phyloP scores from a whole-genome alignment of 768 basidiomycete species.

The Mycena polygramma region DNA sequence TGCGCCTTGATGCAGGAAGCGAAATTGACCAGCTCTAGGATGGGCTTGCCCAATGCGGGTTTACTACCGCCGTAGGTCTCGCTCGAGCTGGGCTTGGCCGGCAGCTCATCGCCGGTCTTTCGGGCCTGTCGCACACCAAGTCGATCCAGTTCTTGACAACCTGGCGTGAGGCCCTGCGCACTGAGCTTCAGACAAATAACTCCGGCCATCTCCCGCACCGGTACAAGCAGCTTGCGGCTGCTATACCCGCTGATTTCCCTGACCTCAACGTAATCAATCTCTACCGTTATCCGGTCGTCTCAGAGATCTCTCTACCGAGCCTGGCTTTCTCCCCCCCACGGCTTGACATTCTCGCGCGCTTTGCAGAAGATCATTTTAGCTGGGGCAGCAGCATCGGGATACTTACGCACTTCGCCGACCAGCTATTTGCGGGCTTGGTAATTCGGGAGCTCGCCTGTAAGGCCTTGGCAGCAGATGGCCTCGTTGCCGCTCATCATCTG shows the following conservation, averaged over 20 bases:
- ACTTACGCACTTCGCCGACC: too few species aligned
- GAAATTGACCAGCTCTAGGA: neutral
- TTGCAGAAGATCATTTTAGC: too few species aligned
- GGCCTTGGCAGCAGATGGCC: too few species aligned
- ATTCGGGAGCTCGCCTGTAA: too few species aligned
- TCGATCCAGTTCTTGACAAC: neutral
- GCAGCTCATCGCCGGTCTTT: conserved; percentile 21
- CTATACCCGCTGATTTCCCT: conserved; percentile 49
- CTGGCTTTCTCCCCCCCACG: too few species aligned
- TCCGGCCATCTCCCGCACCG: conserved; percentile 42
- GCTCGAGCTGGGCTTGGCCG: conserved; percentile 27
- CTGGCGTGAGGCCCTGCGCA: conserved; percentile 13
- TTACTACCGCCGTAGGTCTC: neutral
- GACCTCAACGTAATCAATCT: conserved; percentile 48
- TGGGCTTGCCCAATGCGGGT: neutral
- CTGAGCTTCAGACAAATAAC: conserved; percentile 23
- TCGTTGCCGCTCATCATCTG: too few species aligned
- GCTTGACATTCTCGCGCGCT: too few species aligned
- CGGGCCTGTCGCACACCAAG: neutral
- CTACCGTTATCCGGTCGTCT: conserved; percentile 53
- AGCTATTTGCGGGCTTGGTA: too few species aligned
- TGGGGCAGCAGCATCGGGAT: too few species aligned
- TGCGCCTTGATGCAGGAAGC: neutral
- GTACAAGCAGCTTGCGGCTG: conserved; percentile 42
- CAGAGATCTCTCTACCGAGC: neutral